Conservation (phyloP, 768 basidiomycete genomes). For the Clathrus columnatus region DNA sequence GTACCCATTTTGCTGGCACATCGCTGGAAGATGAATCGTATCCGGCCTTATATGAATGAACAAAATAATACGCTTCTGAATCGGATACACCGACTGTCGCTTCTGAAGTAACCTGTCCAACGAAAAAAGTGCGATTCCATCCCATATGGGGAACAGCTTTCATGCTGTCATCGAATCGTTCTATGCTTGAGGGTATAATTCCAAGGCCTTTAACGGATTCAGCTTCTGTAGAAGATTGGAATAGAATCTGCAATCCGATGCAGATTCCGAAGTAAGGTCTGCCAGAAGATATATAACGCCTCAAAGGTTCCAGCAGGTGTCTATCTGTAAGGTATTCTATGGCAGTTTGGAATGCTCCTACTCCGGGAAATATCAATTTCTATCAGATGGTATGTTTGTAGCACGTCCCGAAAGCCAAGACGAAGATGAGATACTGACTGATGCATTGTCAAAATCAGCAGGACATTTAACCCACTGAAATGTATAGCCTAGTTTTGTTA, state of each 20-base stretch:
- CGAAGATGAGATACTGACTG: constrained; percentile 49
- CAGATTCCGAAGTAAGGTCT: constrained; percentile 97
- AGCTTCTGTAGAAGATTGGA: constrained; percentile 77
- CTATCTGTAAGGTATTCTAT: constrained; percentile 63
- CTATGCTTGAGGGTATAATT: constrained; percentile 74
- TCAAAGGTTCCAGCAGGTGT: constrained; percentile 73
- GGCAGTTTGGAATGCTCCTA: constrained; percentile 87
- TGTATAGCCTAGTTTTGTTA: constrained; percentile 71
- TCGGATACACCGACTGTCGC: constrained; percentile 5
- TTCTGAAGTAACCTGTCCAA: constrained; percentile 31
- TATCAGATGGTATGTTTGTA: constrained; percentile 26
- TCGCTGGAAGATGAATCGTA: constrained; percentile 51
- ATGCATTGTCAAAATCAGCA: constrained; percentile 78
- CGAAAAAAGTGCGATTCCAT: constrained; percentile 59
- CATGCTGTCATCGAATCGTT: constrained; percentile 55
- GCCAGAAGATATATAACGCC: constrained; percentile 75
- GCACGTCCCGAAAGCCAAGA: constrained; percentile 4
- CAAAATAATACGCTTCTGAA: constrained; percentile 81
- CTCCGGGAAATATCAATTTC: constrained; percentile 95
- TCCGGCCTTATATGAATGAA: constrained; percentile 87
- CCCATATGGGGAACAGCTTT: constrained; percentile 98
- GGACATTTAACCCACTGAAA: constrained; percentile 84
- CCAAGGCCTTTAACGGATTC: constrained; percentile 62
- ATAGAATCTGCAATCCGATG: constrained; percentile 97
- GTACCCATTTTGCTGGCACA: constrained; percentile 63